These are phyloP conservation scores for Conticribra weissflogii DNA, from an alignment of 108 stramenopile genomes.

Conservation along the genomic window DNA sequence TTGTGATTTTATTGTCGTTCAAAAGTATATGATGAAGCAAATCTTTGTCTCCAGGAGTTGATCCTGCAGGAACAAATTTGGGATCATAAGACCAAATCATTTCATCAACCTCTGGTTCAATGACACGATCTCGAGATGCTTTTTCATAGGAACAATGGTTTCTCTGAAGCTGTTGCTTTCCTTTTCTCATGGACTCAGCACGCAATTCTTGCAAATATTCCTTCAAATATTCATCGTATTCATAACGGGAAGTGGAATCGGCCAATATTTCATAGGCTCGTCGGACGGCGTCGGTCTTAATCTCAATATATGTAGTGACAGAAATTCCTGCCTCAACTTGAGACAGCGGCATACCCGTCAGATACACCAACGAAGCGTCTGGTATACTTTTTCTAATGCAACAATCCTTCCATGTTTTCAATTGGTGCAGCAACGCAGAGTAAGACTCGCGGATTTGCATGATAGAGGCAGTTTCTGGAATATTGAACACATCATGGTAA, in stretches of 20 bases:
- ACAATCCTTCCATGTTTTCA: conserved; percentile 6
- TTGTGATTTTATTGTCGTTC: too few species aligned
- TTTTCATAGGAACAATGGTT: too few species aligned
- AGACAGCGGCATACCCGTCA: conserved; percentile 19
- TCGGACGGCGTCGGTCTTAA: conserved; percentile 32
- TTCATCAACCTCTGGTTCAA: too few species aligned
- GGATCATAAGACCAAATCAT: too few species aligned
- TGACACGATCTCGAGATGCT: too few species aligned
- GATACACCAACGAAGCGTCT: conserved; percentile 11
- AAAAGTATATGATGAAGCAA: too few species aligned
- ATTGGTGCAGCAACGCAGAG: conserved; percentile 5
- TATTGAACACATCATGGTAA: conserved; percentile 29
- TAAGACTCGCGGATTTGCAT: conserved; percentile 15
- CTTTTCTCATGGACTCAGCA: too few species aligned
- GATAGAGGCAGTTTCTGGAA: conserved; percentile 11
- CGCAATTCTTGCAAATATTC: conserved; percentile 13
- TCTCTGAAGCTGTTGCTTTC: too few species aligned
- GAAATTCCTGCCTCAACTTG: conserved; percentile 15
- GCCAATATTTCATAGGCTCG: conserved; percentile 28
- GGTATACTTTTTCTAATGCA: conserved; percentile 1
- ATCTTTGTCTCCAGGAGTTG: too few species aligned
- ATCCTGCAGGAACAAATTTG: too few species aligned
- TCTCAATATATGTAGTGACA: conserved; percentile 18
- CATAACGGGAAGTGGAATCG: conserved; percentile 15
- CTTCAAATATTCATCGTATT: conserved; percentile 31